Evolutionary conservation across 306 rosid genomes (phyloP), one percentile per base, ranked within the genome.

Genomic region (Comarum palustre): DNA sequence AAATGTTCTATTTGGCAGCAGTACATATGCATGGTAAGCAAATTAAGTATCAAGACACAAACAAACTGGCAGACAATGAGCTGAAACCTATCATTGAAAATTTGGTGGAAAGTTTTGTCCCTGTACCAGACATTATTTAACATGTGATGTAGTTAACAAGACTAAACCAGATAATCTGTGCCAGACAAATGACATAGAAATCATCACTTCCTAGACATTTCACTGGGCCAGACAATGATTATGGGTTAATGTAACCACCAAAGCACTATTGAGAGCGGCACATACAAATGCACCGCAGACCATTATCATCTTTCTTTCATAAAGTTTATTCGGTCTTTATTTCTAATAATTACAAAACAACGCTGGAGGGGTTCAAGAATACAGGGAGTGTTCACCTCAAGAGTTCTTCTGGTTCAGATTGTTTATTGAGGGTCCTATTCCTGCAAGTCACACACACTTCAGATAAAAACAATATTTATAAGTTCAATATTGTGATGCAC

Each of bases 401-500:
- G 17, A 93, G 84, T 80, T 93, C 98, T 82, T 90, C 96, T 16
- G 66, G 71, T 78, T 83, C 88, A 76, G 82, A 80, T 68, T 70
- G 87, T 82, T 83, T 86, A 46, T 59, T 78, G 64, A 80, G 74
- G 39, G 74, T 34, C 58, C 71, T 78, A 63, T 79, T 86, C 91
- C 96, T 92, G 96, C 84, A 77, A 74, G 68, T 42, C 36, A 41
- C 74, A 73, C 72, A 52, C 75, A 73, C 75, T 52, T 17, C 38
- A 72, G 42, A 47, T 75, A 72, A 74, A 52, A 62, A 9, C 63
- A 22, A 31, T 64, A 31, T 17, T 8, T 32, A 11, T 46, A 62
- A 12, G 29, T 3, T 10, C 62, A 17, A 7, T 10, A 36, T 6
- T 6, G 42, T 15, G 38, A 61, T 32, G 3, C 43, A 32, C 14